phyloP scores from a whole-genome alignment of 225 moss, liverwort and hornwort genomes.

The Physcomitrellopsis africana region DNA sequence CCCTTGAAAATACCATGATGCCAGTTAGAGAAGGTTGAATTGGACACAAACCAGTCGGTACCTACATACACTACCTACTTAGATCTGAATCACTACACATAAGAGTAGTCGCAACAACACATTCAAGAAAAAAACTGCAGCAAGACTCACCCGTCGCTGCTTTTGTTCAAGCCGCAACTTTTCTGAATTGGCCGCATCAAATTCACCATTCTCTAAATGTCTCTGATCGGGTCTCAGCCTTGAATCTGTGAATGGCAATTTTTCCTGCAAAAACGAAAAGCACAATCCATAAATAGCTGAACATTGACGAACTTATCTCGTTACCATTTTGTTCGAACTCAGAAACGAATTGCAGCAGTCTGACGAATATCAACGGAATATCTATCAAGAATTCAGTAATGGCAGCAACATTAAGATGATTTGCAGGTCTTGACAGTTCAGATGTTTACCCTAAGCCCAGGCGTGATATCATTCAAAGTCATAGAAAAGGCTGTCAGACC shows the following conservation, averaged over 20 bases:
- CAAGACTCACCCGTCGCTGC: slow-evolving; percentile 69
- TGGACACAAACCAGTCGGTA: too few relatives aligned
- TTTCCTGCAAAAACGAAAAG: slow-evolving; percentile 49
- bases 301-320: background rate
- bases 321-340: background rate
- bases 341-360: background rate
- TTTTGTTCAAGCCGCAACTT: slow-evolving; percentile 77
- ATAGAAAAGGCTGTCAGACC: slow-evolving; percentile 77
- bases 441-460: slow-evolving; percentile 64
- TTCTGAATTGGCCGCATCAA: slow-evolving; percentile 70
- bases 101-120: too few relatives aligned
- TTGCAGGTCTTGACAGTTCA: background rate
- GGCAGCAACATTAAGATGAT: background rate
- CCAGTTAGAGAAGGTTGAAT: background rate
- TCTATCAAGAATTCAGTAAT: background rate
- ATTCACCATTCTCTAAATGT: slow-evolving; percentile 79
- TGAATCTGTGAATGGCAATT: slow-evolving; percentile 79
- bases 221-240: slow-evolving; percentile 83
- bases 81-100: background rate
- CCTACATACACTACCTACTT: background rate
- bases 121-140: background rate
- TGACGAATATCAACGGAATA: background rate
- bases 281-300: background rate
- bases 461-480: slow-evolving; percentile 77
- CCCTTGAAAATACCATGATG: background rate